Base-by-base conservation (phyloP, 306 rosid species). In the Vicia villosa region DNA sequence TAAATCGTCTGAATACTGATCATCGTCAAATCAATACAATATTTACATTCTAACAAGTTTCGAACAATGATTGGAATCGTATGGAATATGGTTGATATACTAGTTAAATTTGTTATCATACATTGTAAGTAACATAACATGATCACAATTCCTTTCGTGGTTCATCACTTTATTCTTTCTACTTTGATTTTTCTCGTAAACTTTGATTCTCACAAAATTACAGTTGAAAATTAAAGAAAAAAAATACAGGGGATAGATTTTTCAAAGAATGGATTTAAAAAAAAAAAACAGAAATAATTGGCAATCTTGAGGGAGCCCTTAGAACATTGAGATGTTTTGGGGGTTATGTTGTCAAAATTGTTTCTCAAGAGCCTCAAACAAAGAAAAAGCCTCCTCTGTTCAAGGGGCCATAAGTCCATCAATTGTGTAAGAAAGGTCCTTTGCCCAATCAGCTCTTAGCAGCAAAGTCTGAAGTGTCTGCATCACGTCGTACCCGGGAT, bases 331-430 rank as follows among this genome's bases (percentile, higher is more conserved):
- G 73, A 70, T 42, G 64, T 69, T 74, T 72, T 75, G 60, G 10
- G n/a, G 50, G 65, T 74, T 79, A 59, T 73, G 72, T 49, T 38
- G 82, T 73, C 96, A 88, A 91, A 86, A 86, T 80, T 88, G 92
- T 83, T 62, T 73, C 58, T 63, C 42, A 36, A 60, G 75, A 68
- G 73, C 64, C 74, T 80, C 64, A 32, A 62, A 56, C 70, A 54
- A 56, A 57, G 51, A 80, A 75, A 42, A 84, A 56, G 56, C 67
- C 77, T 69, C 69, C 70, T 77, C 32, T 19, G 21, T 10, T 62
- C 68, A 94, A 11, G 99, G 97, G 70, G 99, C 99, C 99, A 94
- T 88, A 74, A 94, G 83, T 76, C 97, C 97, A n/a, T 94, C 99
- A 74, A 94, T 89, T 12, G 99, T 94, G 78, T 94, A 88, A 19